Base-by-base conservation (phyloP, 306 rosid species). In the Luffa acutangula region DNA sequence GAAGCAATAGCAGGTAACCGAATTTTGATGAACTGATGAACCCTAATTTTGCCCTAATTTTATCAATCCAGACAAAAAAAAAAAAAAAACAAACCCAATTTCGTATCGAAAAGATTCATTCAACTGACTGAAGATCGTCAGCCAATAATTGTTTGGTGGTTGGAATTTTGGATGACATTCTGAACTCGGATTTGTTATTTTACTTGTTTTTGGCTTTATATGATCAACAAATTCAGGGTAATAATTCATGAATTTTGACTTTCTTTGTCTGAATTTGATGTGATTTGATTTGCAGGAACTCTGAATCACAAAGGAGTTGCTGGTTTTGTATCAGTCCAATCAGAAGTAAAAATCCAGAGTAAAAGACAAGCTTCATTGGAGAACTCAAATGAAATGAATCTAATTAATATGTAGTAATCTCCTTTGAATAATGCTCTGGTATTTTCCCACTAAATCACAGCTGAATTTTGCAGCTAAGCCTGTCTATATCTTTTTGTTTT, bases 1-100 rank as follows among this genome's bases (percentile, higher is more conserved):
- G 81, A 63, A 78, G 81, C 73, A 78, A 57, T 15, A 62, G 71
- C 81, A 78, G 81, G 81, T 78, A 78, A 33, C 6, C 15, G 6
- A 42, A n/a, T 18, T 66, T 60, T 4, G 37, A 60, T 25, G 66
- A 59, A 59, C 37, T 13, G 43, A 25, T 58, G 14, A 20, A 6
- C 64, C 64, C 64, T 8, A 58, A 57, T 57, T 57, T 54, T 20
- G 25, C 58, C 18, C 0, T 15, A 52, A 53, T 15, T 62, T 64
- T 8, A 67, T 18, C 51, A 67, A 67, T 33, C n/a, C 70, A 11
- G 66, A 59, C 66, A 34, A 63, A 63, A 62, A 21, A 1, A 45
- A 51, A 12, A 59, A 39, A 34, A 63, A 63, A 62, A 21, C 2
- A 45, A 51, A 12, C n/a, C 42, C 45, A 60, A 60, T 60, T 58